A percentile compares a stretch with the other conserved stretches of the same genome.
Evolutionary conservation across 2,329 filamentous ascomycete genomes (phyloP).

Genomic region (Ophiostoma australiae): DNA sequence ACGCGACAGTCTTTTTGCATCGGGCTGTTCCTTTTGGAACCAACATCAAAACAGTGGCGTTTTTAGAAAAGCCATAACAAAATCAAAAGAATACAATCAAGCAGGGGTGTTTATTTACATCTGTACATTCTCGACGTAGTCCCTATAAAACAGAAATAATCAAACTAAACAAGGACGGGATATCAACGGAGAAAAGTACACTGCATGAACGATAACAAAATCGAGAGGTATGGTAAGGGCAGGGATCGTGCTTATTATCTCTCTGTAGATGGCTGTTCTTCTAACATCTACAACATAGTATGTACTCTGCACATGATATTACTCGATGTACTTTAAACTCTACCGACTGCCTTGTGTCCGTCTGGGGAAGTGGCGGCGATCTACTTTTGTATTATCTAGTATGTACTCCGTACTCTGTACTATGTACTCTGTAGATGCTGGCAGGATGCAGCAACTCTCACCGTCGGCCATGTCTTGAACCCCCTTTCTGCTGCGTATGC

Average conservation of each 20-base stretch:
- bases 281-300: not conserved
- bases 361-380: not conserved
- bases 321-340: not conserved
- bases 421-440: too few relatives aligned
- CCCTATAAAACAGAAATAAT: not conserved
- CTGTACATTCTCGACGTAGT: too few relatives aligned
- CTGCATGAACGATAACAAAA: conserved; percentile 5
- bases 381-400: too few relatives aligned
- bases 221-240: not conserved
- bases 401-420: too few relatives aligned
- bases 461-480: not conserved
- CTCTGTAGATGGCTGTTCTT: too few relatives aligned
- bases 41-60: conserved; percentile 4
- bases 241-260: not conserved
- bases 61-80: not conserved
- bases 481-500: not conserved
- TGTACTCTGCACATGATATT: not conserved
- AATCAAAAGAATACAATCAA: not conserved
- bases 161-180: not conserved
- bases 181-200: not conserved
- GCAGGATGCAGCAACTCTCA: not conserved
- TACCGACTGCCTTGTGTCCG: not conserved
- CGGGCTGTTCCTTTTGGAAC: not conserved
- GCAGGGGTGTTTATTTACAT: not conserved
- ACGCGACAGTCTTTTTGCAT: not conserved